These are phyloP conservation scores for Colletotrichum tropicicola DNA, from an alignment of 2,329 filamentous ascomycete genomes.

Conservation along the genomic window DNA sequence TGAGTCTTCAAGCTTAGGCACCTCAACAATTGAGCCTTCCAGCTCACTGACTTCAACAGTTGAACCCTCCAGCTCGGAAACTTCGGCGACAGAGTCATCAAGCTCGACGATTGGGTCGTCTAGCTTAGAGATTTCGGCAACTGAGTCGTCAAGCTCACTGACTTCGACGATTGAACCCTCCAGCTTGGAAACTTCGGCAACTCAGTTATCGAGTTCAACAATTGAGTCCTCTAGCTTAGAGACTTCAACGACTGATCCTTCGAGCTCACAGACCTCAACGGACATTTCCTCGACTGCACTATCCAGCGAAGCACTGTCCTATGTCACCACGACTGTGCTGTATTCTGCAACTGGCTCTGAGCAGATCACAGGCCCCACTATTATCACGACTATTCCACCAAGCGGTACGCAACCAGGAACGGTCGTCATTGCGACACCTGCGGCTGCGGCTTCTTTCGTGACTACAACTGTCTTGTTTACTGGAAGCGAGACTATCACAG, in stretches of 20 bases:
- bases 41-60: neutral
- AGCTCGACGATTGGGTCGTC: neutral
- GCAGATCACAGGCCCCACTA: neutral
- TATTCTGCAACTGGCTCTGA: neutral
- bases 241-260: neutral
- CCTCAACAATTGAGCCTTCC: neutral
- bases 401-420: neutral
- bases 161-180: no score
- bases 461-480: neutral
- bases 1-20: no score
- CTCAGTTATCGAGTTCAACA: neutral
- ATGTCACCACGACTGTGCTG: neutral
- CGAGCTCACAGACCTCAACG: neutral
- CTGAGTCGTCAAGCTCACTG: neutral
- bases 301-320: neutral
- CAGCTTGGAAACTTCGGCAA: neutral
- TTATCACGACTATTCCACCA: neutral
- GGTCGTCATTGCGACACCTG: neutral
- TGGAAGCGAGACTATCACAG: neutral
- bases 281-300: neutral
- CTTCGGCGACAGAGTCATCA: neutral
- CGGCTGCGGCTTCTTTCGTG: neutral
- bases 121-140: neutral
- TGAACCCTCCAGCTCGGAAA: neutral
- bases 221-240: neutral